phyloP scores from a whole-genome alignment of 495 filamentous ascomycete species.

The Aspergillus hancockii region DNA sequence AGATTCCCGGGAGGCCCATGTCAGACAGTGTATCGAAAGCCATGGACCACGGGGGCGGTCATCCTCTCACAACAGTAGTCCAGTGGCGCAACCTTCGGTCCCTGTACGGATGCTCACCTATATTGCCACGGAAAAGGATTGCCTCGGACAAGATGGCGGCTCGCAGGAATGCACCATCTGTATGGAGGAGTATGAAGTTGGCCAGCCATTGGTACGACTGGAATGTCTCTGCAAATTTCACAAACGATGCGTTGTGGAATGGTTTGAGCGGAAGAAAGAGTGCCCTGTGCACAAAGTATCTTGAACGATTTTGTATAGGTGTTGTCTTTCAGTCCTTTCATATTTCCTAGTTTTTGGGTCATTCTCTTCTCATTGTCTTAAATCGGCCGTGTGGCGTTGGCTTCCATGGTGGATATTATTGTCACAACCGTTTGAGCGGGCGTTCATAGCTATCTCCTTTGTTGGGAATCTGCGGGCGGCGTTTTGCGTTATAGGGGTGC shows the following conservation, averaged over 20 bases:
- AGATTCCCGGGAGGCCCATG: constrained; percentile 70
- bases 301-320: constrained; percentile 15
- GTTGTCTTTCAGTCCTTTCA: constrained; percentile 7
- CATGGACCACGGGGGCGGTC: constrained; percentile 28
- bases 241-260: constrained; percentile 60
- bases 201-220: constrained; percentile 76
- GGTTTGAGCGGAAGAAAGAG: constrained; percentile 56
- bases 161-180: constrained; percentile 86
- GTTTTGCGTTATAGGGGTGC: constrained; percentile 4
- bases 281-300: constrained; percentile 55
- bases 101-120: constrained; percentile 64
- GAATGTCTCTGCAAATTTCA: constrained; percentile 97
- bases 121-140: constrained; percentile 88
- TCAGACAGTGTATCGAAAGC: constrained; percentile 69
- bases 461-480: constrained; percentile 1
- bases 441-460: constrained; percentile 11
- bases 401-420: not conserved
- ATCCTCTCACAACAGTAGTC: constrained; percentile 21
- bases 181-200: constrained; percentile 91
- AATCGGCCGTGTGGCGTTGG: not conserved
- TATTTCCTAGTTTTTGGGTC: not conserved
- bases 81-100: constrained; percentile 22
- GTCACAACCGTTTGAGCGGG: constrained; percentile 13
- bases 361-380: not conserved
- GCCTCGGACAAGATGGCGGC: constrained; percentile 63